Evolutionary conservation across 805 yeast genomes (phyloP), one percentile per base, ranked within the genome.

Genomic region (Spathaspora sp.): DNA sequence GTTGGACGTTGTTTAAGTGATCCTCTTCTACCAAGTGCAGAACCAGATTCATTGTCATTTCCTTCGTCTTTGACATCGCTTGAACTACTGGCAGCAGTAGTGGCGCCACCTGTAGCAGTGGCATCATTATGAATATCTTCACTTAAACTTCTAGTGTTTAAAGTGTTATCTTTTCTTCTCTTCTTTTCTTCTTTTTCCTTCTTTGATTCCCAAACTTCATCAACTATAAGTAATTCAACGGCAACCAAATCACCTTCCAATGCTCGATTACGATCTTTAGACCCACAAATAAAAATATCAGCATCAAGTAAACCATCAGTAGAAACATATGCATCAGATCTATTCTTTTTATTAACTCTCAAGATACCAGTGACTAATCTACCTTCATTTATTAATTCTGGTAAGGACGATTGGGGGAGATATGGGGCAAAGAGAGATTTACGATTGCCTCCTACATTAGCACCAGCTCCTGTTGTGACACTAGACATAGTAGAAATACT

Each of bases 301-400:
- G 99, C 96, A 69, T 94, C 99, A 56, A 94, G 78, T 31, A 92
- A 79, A 1, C 97, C 97, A 66, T 92, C 97, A 0, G 98, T 93
- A 6, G 97, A 84, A n/a, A 94, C 98, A 70, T 96, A 94, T 0
- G 99, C 99, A 70, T 94, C 98, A 1, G 97, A 90, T 61, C 99
- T 80, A 67, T 94, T 94, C 69, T 94, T 94, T 69, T 91, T 92
- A 72, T 94, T 94, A 44, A 94, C 99, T 57, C 99, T 81, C 60
- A 94, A 75, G 26, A 86, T 87, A 60, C 99, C 99, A 2, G 96
- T 86, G 7, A 94, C 98, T 49, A 94, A 76, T 56, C 91, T 82
- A 18, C 98, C 98, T 56, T 93, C 97, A 56, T 83, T 81, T 44
- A 94, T 86, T 53, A 94, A 75, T 23, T 86, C 96, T 1, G 98